These are phyloP conservation scores for Fusarium chuoi DNA, from an alignment of 2,329 filamentous ascomycete genomes.

Conservation along the genomic window DNA sequence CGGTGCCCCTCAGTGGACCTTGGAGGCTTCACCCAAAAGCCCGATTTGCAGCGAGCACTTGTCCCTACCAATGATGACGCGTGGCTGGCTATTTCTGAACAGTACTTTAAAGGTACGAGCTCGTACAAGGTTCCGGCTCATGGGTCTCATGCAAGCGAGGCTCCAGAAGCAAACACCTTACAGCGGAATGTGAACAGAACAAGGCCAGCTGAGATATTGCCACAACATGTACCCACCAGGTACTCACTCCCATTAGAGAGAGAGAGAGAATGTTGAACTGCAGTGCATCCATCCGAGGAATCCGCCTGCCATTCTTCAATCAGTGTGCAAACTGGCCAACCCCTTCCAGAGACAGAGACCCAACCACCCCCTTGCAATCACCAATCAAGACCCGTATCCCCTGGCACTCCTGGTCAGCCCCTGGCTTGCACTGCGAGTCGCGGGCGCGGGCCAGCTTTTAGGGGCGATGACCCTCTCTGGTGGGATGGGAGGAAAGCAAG, in stretches of 20 bases:
- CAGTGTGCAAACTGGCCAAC: conserved; percentile 27
- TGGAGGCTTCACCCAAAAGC: conserved; percentile 16
- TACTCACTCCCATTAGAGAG: not conserved
- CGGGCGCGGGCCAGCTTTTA: conserved; percentile 29
- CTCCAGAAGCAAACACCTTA: not conserved
- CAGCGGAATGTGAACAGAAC: conserved; percentile 1
- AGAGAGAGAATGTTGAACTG: not conserved
- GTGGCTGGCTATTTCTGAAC: conserved; percentile 23
- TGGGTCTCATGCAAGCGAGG: not conserved
- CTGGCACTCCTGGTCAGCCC: conserved; percentile 25
- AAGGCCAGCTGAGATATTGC: conserved; percentile 21
- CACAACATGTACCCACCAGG: conserved; percentile 13
- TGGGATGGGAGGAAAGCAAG: conserved; percentile 33
- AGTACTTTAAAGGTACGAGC: conserved; percentile 21
- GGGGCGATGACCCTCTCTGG: conserved; percentile 26
- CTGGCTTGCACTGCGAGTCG: conserved; percentile 32
- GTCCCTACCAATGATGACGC: conserved; percentile 39
- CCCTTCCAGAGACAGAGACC: conserved; percentile 24
- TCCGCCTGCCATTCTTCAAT: conserved; percentile 26
- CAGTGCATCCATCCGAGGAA: conserved; percentile 25
- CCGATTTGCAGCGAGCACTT: conserved; percentile 25
- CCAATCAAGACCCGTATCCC: conserved; percentile 28
- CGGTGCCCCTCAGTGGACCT: conserved; percentile 20
- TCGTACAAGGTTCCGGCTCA: conserved; percentile 9
- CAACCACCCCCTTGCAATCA: conserved; percentile 1